A percentile compares a stretch with the other conserved stretches of the same genome.
Conservation (phyloP, 225 moss, liverwort and hornwort genomes). For the Neckera pumila region DNA sequence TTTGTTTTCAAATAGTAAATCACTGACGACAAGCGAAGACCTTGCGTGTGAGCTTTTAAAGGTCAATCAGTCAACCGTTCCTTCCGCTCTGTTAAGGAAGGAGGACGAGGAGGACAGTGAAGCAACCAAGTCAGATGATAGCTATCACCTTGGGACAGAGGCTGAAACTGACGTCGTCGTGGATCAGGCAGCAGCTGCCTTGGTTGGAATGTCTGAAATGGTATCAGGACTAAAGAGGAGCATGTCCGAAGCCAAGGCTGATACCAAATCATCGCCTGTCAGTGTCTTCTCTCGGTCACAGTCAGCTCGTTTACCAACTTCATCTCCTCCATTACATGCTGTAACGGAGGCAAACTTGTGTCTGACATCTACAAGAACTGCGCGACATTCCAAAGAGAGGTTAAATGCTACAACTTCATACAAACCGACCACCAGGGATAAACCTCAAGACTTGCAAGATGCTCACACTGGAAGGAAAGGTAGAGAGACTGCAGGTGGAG, state of each 20-base stretch:
- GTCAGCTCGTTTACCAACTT: conserved; percentile 19
- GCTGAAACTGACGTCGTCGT: conserved; percentile 20
- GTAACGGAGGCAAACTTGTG: conserved; percentile 17
- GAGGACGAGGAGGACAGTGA: conserved; percentile 44
- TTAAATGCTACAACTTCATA: neutral
- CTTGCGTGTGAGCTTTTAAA: conserved; percentile 11
- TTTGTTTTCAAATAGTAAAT: neutral
- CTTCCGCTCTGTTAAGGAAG: neutral
- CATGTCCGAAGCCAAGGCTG: conserved; percentile 29
- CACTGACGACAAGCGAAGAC: conserved; percentile 7
- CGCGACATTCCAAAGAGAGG: conserved; percentile 38
- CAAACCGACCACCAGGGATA: conserved; percentile 11
- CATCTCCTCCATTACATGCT: conserved; percentile 11
- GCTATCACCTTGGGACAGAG: conserved; percentile 12
- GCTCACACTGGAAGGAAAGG: conserved; percentile 13
- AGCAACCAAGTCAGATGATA: conserved; percentile 41
- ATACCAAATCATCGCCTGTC: conserved; percentile 22
- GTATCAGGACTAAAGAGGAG: conserved; percentile 18
- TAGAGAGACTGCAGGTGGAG: conserved; percentile 33
- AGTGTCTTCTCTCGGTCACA: conserved; percentile 37
- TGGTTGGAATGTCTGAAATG: conserved; percentile 34
- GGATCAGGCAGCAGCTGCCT: conserved; percentile 37
- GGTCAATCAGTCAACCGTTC: neutral
- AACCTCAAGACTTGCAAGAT: conserved; percentile 19
- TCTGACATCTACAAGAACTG: conserved; percentile 17